Evolutionary conservation across 139 green algal species (phyloP).

Genomic region (Picochlorum sp.): DNA sequence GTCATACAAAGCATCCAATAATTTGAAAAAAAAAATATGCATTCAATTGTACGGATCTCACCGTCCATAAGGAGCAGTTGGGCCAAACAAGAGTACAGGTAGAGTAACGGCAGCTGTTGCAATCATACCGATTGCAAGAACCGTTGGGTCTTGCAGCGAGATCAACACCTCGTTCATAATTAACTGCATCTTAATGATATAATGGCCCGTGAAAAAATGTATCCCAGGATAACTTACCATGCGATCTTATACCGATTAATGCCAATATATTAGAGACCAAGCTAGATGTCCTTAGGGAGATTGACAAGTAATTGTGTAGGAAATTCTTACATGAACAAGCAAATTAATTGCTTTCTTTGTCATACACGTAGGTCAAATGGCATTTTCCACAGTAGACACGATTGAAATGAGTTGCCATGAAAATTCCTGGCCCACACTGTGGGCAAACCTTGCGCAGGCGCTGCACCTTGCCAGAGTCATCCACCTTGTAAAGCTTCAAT

Average conservation of each 20-base stretch:
- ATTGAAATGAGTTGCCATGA: slow-evolving; percentile 98
- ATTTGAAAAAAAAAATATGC: too few relatives aligned
- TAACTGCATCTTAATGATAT: too few relatives aligned
- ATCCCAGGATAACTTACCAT: too few relatives aligned
- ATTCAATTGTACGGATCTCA: too few relatives aligned
- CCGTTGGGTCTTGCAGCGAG: neutral
- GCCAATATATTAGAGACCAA: too few relatives aligned
- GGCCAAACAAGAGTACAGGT: neutral
- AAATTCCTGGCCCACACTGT: slow-evolving; percentile 87
- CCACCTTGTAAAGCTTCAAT: slow-evolving; percentile 83
- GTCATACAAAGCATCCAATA: neutral
- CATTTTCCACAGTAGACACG: slow-evolving; percentile 96
- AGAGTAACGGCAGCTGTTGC: neutral
- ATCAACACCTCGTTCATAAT: neutral
- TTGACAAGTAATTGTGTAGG: too few relatives aligned
- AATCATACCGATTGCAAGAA: neutral
- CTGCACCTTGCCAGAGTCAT: slow-evolving; percentile 94
- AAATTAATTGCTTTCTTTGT: slow-evolving; percentile 16
- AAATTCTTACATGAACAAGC: too few relatives aligned
- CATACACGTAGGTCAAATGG: slow-evolving; percentile 59
- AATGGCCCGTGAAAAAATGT: too few relatives aligned
- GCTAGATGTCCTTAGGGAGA: too few relatives aligned
- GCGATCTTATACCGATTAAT: too few relatives aligned
- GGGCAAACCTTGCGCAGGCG: slow-evolving; percentile 94
- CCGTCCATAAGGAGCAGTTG: slow-evolving; percentile 1